Base-by-base conservation (phyloP, 148 eudicot genomes). In the Simmondsia chinensis region DNA sequence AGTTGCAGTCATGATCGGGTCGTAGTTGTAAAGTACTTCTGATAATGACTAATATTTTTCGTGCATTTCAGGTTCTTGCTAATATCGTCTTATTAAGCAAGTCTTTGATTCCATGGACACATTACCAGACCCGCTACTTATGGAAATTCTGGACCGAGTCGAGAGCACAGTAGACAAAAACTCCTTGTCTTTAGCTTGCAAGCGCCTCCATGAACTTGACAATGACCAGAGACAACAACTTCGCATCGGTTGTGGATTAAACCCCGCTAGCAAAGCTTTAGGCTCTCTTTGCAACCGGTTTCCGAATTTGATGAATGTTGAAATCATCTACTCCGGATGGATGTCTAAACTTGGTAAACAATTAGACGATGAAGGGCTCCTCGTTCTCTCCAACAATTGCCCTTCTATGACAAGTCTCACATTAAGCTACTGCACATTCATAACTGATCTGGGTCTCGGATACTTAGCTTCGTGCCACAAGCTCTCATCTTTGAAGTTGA, bases 301-400 rank as follows among this genome's bases (percentile, higher is more conserved):
- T 50, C 77, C 74, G 4, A 77, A 84, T 64, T 70, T 88, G 61
- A 63, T 52, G 30, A 84, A 62, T 56, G 73, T 89, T 22, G 95
- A 89, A 62, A 73, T 89, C 19, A 30, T 49, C 35, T 84, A 84
- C 54, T 71, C 87, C 2, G 97, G 97, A 40, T 89, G 97, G 97
- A 84, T 81, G 87, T 78, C 87, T 42, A 81, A 73, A 39, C 56
- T 75, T 32, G 97, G 97, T 1, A 78, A 73, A 70, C 95, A 89
- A 39, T 54, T 89, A 38, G 97, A 84, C 27, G 95, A 84, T 52
- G 57, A 50, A 43, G 97, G 95, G 24, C 82, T 89, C 57, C 61
- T 52, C 9, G 39, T 59, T 38, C 77, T 89, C 41, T 73, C 91
- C 14, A 71, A 33, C 24, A 63, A 65, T 52, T 84, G 95, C 52